These are phyloP conservation scores for Quercus robur DNA, from an alignment of 306 rosid genomes.

Conservation along the genomic window DNA sequence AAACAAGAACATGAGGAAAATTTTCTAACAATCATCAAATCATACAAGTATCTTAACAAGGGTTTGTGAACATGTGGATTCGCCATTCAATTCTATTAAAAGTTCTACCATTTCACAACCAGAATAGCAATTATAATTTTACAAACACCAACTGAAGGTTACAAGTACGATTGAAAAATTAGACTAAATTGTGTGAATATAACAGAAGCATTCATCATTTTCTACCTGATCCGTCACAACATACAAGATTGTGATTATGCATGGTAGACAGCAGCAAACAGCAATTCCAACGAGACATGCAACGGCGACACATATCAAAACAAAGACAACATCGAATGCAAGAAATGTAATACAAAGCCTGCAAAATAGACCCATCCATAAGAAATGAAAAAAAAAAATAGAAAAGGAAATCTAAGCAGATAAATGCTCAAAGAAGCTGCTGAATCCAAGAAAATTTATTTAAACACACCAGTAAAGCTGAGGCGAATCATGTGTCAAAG, in stretches of 20 bases:
- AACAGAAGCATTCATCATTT: neutral
- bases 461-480: slow-evolving; percentile 76
- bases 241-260: slow-evolving; percentile 75
- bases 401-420: neutral
- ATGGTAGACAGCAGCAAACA: slow-evolving; percentile 92
- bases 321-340: slow-evolving; percentile 66
- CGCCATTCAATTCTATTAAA: too few species aligned
- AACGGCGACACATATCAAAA: slow-evolving; percentile 61
- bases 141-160: neutral
- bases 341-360: slow-evolving; percentile 88
- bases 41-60: too few species aligned
- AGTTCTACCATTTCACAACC: neutral
- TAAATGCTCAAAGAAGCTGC: neutral
- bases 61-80: too few species aligned
- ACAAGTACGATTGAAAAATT: neutral
- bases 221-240: slow-evolving; percentile 70
- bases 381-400: slow-evolving; percentile 5
- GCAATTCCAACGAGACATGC: slow-evolving; percentile 89
- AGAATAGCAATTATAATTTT: neutral
- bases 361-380: slow-evolving; percentile 31
- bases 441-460: neutral
- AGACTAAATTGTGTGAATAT: neutral
- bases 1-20: neutral
- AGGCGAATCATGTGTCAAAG: slow-evolving; percentile 60
- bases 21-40: too few species aligned